phyloP scores from a whole-genome alignment of 2,329 filamentous ascomycete genomes.

The Cladosporium sp. region DNA sequence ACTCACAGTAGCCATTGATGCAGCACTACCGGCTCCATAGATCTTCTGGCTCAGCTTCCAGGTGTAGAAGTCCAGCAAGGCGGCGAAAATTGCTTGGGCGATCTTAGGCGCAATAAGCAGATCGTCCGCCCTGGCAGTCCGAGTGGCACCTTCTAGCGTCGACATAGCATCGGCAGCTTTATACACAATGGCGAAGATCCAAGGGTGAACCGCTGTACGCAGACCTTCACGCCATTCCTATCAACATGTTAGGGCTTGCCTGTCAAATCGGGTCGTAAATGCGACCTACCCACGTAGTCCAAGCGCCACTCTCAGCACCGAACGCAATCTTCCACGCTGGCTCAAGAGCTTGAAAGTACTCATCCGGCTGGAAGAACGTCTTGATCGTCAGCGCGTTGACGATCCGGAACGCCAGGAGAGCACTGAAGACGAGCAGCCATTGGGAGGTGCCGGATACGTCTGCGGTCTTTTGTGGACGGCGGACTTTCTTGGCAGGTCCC shows the following conservation, averaged over 20 bases:
- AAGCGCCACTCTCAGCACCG: conserved; percentile 74
- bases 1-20: conserved; percentile 64
- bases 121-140: conserved; percentile 62
- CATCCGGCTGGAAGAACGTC: conserved; percentile 98
- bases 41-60: conserved; percentile 77
- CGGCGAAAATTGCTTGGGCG: conserved; percentile 76
- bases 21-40: conserved; percentile 66
- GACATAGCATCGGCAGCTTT: conserved; percentile 61
- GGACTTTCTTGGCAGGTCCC: neutral
- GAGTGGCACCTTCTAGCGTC: conserved; percentile 55
- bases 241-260: conserved; percentile 19
- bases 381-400: conserved; percentile 75
- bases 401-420: conserved; percentile 69
- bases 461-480: neutral
- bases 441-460: neutral
- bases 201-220: conserved; percentile 88
- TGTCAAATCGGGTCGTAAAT: neutral
- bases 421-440: conserved; percentile 27
- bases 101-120: conserved; percentile 73
- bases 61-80: conserved; percentile 79
- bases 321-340: conserved; percentile 91
- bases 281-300: conserved; percentile 84
- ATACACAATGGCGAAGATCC: conserved; percentile 79
- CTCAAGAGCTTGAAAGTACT: conserved; percentile 94
- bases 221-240: conserved; percentile 92